Percentiles rank a stretch among this genome's conserved stretches.
These are phyloP conservation scores for Alternaria viburni DNA, from an alignment of 2,329 filamentous ascomycete species.

Conservation along the genomic window DNA sequence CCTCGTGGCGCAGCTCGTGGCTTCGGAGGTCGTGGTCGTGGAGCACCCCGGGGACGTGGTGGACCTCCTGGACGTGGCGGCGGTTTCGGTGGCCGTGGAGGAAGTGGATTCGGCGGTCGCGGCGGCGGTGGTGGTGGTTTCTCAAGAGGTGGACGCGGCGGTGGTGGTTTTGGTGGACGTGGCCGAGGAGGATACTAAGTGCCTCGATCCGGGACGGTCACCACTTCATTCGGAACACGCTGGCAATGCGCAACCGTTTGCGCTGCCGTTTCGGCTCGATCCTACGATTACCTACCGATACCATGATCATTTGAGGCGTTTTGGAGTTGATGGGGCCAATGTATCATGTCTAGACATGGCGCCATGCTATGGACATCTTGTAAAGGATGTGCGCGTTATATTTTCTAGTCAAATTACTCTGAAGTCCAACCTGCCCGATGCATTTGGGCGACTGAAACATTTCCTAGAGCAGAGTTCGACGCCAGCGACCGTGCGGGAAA, in stretches of 20 bases:
- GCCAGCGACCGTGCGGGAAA: neutral
- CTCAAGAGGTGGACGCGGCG: constrained; percentile 26
- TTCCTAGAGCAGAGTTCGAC: neutral
- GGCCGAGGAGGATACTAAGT: constrained; percentile 43
- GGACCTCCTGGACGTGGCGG: constrained; percentile 53
- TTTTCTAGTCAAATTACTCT: constrained; percentile 17
- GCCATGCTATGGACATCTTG: constrained; percentile 20
- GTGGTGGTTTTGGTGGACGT: constrained; percentile 30
- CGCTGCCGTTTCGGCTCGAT: constrained; percentile 24
- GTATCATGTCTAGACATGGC: constrained; percentile 34
- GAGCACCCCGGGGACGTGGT: constrained; percentile 58
- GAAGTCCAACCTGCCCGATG: constrained; percentile 4
- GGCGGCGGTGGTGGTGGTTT: constrained; percentile 52
- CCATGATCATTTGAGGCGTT: constrained; percentile 45
- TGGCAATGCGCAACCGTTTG: constrained; percentile 21
- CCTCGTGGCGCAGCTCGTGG: constrained; percentile 41
- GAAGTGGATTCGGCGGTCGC: constrained; percentile 45
- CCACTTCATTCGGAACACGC: constrained; percentile 7
- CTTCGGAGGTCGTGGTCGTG: constrained; percentile 49
- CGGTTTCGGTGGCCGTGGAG: constrained; percentile 24
- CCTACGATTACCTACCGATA: constrained; percentile 38
- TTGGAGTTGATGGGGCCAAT: constrained; percentile 36
- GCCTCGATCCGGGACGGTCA: constrained; percentile 10
- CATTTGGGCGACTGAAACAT: neutral
- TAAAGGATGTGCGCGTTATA: constrained; percentile 10